A percentile compares a stretch with the other conserved stretches of the same genome.
These are phyloP conservation scores for Linderniella brevidens DNA, from an alignment of 257 asterid species.

Conservation along the genomic window DNA sequence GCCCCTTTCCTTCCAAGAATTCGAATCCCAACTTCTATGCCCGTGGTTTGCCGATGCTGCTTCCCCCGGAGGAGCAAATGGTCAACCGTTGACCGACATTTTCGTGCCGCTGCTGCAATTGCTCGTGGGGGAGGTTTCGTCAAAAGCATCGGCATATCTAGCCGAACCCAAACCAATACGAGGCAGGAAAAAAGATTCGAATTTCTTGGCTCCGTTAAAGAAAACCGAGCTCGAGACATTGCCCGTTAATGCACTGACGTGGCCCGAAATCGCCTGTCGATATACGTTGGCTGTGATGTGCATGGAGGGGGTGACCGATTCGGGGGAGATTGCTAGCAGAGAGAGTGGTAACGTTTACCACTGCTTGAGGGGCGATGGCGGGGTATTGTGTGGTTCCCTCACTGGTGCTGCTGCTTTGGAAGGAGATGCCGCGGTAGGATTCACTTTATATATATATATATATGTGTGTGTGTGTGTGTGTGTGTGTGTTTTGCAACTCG, in stretches of 20 bases:
- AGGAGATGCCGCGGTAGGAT: constrained; percentile 82
- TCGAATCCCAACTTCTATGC: constrained; percentile 56
- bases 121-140: constrained; percentile 60
- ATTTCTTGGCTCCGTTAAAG: constrained; percentile 43
- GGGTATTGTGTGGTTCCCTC: constrained; percentile 76
- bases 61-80: constrained; percentile 26
- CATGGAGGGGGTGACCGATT: constrained; percentile 78
- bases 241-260: constrained; percentile 77
- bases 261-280: constrained; percentile 94
- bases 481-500: neutral
- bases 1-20: constrained; percentile 56
- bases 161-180: constrained; percentile 66
- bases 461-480: neutral
- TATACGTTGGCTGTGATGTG: constrained; percentile 58
- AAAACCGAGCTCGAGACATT: constrained; percentile 52
- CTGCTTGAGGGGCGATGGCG: constrained; percentile 88
- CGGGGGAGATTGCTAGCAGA: constrained; percentile 61
- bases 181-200: constrained; percentile 75
- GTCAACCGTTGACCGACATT: constrained; percentile 38
- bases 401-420: constrained; percentile 78
- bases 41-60: constrained; percentile 46
- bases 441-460: constrained; percentile 10
- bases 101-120: constrained; percentile 48
- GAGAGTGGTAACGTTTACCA: constrained; percentile 87
- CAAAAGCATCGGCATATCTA: constrained; percentile 59